phyloP scores from a whole-genome alignment of 2,329 filamentous ascomycete species.

The Claviceps quebecensis region DNA sequence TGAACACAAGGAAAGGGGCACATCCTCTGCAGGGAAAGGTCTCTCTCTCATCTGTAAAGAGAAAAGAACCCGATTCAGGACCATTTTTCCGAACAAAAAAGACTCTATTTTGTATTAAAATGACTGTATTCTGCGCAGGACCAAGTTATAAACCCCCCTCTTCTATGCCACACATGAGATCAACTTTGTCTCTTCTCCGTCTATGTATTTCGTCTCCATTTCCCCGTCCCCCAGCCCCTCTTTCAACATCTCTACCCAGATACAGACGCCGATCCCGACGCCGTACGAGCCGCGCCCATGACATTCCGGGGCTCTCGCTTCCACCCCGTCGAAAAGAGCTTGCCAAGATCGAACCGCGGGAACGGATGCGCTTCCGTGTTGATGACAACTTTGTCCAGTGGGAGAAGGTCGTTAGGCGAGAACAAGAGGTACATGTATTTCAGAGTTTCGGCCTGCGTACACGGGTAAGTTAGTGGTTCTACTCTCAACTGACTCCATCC shows the following conservation, averaged over 20 bases:
- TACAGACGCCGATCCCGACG: background rate
- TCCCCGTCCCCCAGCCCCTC: background rate
- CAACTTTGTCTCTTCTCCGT: too few species aligned
- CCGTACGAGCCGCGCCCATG: conserved; percentile 7
- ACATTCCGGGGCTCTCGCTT: conserved; percentile 48
- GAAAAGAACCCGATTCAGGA: too few species aligned
- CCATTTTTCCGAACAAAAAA: too few species aligned
- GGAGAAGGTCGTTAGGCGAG: conserved; percentile 66
- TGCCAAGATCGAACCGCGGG: conserved; percentile 70
- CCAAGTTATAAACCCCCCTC: too few species aligned
- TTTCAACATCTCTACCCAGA: background rate
- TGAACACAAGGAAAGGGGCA: too few species aligned
- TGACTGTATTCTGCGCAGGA: too few species aligned
- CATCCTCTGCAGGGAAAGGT: too few species aligned
- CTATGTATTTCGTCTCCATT: too few species aligned
- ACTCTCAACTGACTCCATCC: background rate
- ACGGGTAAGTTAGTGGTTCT: conserved; percentile 1
- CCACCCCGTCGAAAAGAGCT: conserved; percentile 71
- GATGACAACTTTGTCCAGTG: conserved; percentile 75
- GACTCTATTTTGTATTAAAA: too few species aligned
- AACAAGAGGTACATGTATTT: conserved; percentile 98
- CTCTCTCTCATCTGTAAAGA: too few species aligned
- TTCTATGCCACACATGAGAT: too few species aligned
- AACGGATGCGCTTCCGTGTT: conserved; percentile 94
- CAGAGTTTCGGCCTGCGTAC: conserved; percentile 67